phyloP scores from a whole-genome alignment of 177 flowering plant species.

The Tripterygium wilfordii region DNA sequence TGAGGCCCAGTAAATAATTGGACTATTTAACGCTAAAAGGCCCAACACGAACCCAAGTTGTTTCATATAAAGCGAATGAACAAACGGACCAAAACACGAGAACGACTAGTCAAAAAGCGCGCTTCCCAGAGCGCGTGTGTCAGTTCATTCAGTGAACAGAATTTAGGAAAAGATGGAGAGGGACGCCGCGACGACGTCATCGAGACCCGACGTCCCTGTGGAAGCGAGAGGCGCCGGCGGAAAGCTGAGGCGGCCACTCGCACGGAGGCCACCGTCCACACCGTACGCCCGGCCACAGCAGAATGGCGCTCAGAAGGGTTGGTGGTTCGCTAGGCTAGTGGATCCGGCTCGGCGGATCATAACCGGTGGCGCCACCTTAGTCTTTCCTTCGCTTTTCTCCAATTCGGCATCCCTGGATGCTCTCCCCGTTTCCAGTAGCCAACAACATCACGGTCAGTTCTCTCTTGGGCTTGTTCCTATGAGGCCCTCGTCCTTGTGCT shows the following conservation, averaged over 20 bases:
- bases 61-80: too few species aligned
- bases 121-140: too few species aligned
- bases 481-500: too few species aligned
- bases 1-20: too few species aligned
- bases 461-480: too few species aligned
- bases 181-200: conserved; percentile 6
- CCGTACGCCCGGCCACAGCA: conserved; percentile 56
- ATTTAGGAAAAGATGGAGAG: conserved; percentile 17
- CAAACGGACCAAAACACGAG: too few species aligned
- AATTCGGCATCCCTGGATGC: conserved; percentile 12
- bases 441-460: conserved; percentile 16
- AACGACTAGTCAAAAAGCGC: too few species aligned
- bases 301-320: conserved; percentile 11
- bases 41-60: too few species aligned
- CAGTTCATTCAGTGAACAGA: too few species aligned
- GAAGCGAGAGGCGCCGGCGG: conserved; percentile 55
- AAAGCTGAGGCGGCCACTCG: conserved; percentile 33
- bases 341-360: conserved; percentile 55
- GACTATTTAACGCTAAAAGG: too few species aligned
- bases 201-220: background rate
- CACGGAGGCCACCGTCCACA: conserved; percentile 41
- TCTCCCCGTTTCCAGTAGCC: conserved; percentile 7
- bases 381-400: conserved; percentile 57
- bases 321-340: conserved; percentile 61
- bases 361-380: conserved; percentile 42